Conservation (phyloP, 768 basidiomycete genomes). For the Boletus rex-veris region DNA sequence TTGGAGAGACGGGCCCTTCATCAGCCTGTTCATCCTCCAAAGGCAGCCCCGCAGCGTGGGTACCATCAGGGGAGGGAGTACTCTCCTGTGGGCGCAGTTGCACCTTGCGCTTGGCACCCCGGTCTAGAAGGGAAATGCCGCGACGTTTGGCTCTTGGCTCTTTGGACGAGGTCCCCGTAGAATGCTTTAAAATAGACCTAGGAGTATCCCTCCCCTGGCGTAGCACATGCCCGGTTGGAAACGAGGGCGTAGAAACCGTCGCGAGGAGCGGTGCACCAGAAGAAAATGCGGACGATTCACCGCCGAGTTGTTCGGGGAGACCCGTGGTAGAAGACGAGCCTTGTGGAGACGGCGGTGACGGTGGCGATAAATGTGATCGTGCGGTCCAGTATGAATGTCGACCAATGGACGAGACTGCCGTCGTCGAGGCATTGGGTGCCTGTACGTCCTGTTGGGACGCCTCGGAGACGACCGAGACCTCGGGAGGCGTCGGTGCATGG, state of each 20-base stretch:
- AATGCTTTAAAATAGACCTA: constrained; percentile 25
- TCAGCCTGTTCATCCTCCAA: constrained; percentile 8
- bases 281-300: constrained; percentile 16
- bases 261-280: constrained; percentile 25
- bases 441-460: neutral
- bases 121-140: constrained; percentile 14
- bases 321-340: constrained; percentile 13
- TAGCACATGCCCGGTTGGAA: constrained; percentile 2
- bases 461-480: constrained; percentile 1
- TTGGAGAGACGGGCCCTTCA: constrained; percentile 49
- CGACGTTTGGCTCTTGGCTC: constrained; percentile 7
- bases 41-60: neutral
- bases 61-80: constrained; percentile 22
- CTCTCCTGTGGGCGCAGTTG: constrained; percentile 19
- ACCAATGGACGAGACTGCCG: constrained; percentile 19
- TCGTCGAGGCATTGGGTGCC: constrained; percentile 15
- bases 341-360: constrained; percentile 6
- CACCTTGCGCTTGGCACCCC: constrained; percentile 9
- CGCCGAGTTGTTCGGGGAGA: constrained; percentile 13
- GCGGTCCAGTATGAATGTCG: constrained; percentile 24
- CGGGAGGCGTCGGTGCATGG: constrained; percentile 6
- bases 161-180: constrained; percentile 3
- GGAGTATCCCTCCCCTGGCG: constrained; percentile 13
- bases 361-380: constrained; percentile 13
- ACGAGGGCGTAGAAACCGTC: constrained; percentile 6